Evolutionary conservation across 1,284 basidiomycete genomes (phyloP), one percentile per base, ranked within the genome.

Genomic region (Apiotrichum sp.): DNA sequence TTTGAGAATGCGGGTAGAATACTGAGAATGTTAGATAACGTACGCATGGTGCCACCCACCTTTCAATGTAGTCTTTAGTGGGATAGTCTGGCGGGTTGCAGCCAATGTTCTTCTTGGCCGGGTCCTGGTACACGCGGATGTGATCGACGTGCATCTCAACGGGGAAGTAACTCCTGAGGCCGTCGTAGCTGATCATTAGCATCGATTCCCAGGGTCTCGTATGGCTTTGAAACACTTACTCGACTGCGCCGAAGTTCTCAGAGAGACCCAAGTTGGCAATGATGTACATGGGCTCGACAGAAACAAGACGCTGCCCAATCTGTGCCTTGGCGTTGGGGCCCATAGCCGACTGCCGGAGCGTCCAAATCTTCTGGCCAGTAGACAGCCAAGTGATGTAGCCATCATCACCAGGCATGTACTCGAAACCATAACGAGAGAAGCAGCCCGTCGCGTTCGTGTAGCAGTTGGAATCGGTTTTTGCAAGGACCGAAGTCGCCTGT

Each of bases 331-430:
- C 51, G 70, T 96, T 88, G 0, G 86, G 81, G 5, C 77, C 84
- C 79, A 95, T 81, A 3, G 87, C 92, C 50, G 50, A 73, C 14
- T 82, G 80, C 38, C 83, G 82, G 52, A 97, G 65, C 3, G 85
- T 88, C 90, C 89, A 98, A 34, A 84, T 83, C 53, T 80, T 76
- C 66, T 83, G 76, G 58, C 77, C 80, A 59, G 84, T 79, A 33
- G 84, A 75, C 39, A 89, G 81, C 91, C 91, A 93, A 31, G 83
- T 81, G 64, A 93, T 88, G 70, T 90, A 91, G 79, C 88, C 73
- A 41, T 80, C 79, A 31, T 42, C 62, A 47, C 83, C 83, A 35
- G 84, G 80, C 53, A 80, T 76, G 62, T 87, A 86, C 68, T 87
- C 85, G 64, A 82, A 83, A 0, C 84, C 86, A 64, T 86, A 87